phyloP scores from a whole-genome alignment of 495 filamentous ascomycete genomes.

The Daldinia concentrica region DNA sequence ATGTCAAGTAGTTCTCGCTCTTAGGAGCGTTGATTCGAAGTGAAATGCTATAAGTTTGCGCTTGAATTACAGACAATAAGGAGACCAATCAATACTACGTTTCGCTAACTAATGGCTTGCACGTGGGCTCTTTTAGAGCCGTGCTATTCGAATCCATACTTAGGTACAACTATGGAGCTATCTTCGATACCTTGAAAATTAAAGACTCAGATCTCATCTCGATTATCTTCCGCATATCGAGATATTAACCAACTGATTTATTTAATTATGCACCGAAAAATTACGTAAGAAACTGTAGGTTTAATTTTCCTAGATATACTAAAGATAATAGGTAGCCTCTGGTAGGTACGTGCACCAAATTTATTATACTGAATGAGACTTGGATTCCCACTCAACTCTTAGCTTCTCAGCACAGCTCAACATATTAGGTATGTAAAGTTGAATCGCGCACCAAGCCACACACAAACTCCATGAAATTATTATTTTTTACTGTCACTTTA shows the following conservation, averaged over 20 bases:
- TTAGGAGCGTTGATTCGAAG: not conserved
- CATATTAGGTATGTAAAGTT: not conserved
- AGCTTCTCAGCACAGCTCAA: not conserved
- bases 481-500: too few species aligned
- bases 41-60: conserved; percentile 14
- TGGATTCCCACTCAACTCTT: too few species aligned
- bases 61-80: conserved; percentile 13
- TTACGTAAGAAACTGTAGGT: too few species aligned
- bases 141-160: not conserved
- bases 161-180: not conserved
- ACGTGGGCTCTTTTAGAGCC: conserved; percentile 7
- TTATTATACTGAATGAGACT: too few species aligned
- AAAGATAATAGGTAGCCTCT: too few species aligned
- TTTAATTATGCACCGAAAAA: too few species aligned
- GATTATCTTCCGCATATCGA: not conserved
- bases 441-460: not conserved
- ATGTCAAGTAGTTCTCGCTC: conserved; percentile 1
- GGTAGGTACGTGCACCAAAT: too few species aligned
- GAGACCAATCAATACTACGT: not conserved
- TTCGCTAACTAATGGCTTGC: conserved; percentile 15
- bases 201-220: not conserved
- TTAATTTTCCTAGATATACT: too few species aligned
- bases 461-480: not conserved
- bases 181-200: not conserved
- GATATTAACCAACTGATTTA: too few species aligned